Evolutionary conservation across 2,329 filamentous ascomycete genomes (phyloP).

Genomic region (Neofusicoccum cordaticola): DNA sequence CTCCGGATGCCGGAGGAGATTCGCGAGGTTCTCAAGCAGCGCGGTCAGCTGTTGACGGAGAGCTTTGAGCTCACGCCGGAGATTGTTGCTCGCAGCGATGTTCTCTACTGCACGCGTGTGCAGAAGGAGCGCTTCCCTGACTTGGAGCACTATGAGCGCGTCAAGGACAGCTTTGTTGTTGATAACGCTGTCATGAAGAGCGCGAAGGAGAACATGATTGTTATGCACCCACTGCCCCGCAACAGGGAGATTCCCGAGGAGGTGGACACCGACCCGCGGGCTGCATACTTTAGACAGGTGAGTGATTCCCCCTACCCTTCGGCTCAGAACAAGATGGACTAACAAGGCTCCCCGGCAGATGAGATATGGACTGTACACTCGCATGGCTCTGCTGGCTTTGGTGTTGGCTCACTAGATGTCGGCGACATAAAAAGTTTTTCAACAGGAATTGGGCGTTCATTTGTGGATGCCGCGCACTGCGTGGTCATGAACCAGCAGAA

Average conservation of each 20-base stretch:
- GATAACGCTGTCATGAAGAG: slow-evolving; percentile 87
- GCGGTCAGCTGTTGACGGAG: slow-evolving; percentile 75
- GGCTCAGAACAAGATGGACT: slow-evolving; percentile 31
- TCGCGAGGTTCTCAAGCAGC: slow-evolving; percentile 65
- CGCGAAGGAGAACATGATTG: slow-evolving; percentile 88
- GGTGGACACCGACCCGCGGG: slow-evolving; percentile 94
- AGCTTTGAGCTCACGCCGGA: slow-evolving; percentile 78
- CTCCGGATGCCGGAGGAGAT: slow-evolving; percentile 76
- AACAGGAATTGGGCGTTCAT: neutral
- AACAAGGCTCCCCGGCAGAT: slow-evolving; percentile 60
- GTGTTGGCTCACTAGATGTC: slow-evolving; percentile 64
- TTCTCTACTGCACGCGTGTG: slow-evolving; percentile 94
- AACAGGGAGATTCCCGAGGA: slow-evolving; percentile 93
- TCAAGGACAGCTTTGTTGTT: slow-evolving; percentile 86
- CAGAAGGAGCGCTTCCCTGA: slow-evolving; percentile 95
- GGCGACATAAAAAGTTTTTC: neutral
- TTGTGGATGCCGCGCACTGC: neutral
- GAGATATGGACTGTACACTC: slow-evolving; percentile 95
- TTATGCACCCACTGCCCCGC: slow-evolving; percentile 91
- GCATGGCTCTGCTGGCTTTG: slow-evolving; percentile 94
- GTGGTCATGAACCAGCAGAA: neutral
- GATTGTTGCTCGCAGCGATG: slow-evolving; percentile 81
- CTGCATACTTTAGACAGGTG: slow-evolving; percentile 99
- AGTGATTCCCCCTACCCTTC: slow-evolving; percentile 41
- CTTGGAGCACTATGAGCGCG: slow-evolving; percentile 73